A percentile compares a stretch with the other conserved stretches of the same genome.
Evolutionary conservation across 2,329 filamentous ascomycete genomes (phyloP).

Genomic region (Fusarium sp.): DNA sequence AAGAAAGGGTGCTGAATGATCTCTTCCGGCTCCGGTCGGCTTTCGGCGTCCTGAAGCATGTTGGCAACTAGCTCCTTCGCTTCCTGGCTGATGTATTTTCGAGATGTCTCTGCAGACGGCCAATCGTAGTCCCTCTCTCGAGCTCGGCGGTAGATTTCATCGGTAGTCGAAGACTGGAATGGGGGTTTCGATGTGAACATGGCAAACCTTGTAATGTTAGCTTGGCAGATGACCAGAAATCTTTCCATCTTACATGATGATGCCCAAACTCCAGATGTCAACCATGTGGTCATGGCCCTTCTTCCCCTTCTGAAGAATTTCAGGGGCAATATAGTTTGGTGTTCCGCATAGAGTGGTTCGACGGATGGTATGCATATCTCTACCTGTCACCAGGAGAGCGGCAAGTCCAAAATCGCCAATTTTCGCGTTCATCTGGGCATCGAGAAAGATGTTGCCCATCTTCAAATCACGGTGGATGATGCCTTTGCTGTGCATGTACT

Average conservation of each 20-base stretch:
- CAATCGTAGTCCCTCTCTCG: conserved; percentile 81
- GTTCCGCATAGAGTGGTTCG: conserved; percentile 96
- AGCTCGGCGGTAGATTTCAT: conserved; percentile 83
- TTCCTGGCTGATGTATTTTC: conserved; percentile 78
- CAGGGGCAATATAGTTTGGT: conserved; percentile 97
- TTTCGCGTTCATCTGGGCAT: conserved; percentile 95
- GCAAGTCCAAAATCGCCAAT: conserved; percentile 97
- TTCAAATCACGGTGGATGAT: conserved; percentile 98
- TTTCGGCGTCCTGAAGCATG: conserved; percentile 80
- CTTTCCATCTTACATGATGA: conserved; percentile 80
- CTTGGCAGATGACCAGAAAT: neutral
- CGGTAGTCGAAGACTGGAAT: conserved; percentile 91
- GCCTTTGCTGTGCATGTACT: conserved; percentile 95
- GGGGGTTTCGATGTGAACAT: conserved; percentile 97
- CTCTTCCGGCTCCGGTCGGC: conserved; percentile 78
- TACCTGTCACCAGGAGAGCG: conserved; percentile 89
- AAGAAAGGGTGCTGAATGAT: conserved; percentile 88
- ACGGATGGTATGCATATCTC: conserved; percentile 85
- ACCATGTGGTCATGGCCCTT: conserved; percentile 98
- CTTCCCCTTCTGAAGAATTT: conserved; percentile 93
- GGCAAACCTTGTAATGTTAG: conserved; percentile 74
- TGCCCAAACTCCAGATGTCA: conserved; percentile 97
- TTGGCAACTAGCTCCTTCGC: conserved; percentile 82
- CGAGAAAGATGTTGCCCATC: conserved; percentile 97
- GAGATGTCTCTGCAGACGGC: conserved; percentile 74